phyloP scores from a whole-genome alignment of 176 grass and related monocot species.

The Musa beccarii region DNA sequence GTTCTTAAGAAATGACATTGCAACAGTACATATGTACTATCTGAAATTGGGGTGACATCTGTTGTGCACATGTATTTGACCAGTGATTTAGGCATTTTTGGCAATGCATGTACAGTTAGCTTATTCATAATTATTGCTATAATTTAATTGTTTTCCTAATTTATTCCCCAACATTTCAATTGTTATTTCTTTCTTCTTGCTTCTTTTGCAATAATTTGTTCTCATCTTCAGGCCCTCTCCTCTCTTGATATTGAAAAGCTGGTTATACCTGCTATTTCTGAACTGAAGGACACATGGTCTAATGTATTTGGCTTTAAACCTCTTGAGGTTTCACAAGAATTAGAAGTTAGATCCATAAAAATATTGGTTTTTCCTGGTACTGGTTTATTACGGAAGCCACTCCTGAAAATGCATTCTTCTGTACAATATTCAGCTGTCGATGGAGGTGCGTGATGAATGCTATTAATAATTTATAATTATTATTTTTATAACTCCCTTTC shows the following conservation, averaged over 20 bases:
- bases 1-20: too few relatives aligned
- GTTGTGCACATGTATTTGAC: too few relatives aligned
- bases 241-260: constrained; percentile 87
- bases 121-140: not conserved
- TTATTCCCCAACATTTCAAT: not conserved
- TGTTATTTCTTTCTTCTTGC: not conserved
- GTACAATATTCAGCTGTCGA: constrained; percentile 13
- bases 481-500: constrained; percentile 4
- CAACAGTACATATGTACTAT: too few relatives aligned
- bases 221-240: constrained; percentile 54
- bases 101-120: not conserved
- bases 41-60: too few relatives aligned
- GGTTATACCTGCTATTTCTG: constrained; percentile 86
- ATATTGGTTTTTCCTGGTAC: constrained; percentile 89
- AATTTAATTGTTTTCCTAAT: not conserved
- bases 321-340: constrained; percentile 54
- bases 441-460: constrained; percentile 42
- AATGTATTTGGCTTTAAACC: constrained; percentile 74
- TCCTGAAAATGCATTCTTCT: constrained; percentile 43
- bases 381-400: constrained; percentile 79
- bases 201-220: constrained; percentile 24
- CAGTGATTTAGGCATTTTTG: too few relatives aligned
- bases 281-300: constrained; percentile 87
- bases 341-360: constrained; percentile 67
- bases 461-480: constrained; percentile 11